A percentile compares a stretch with the other conserved stretches of the same genome.
Evolutionary conservation across 495 filamentous ascomycete genomes (phyloP).

Genomic region (Talaromyces liani): DNA sequence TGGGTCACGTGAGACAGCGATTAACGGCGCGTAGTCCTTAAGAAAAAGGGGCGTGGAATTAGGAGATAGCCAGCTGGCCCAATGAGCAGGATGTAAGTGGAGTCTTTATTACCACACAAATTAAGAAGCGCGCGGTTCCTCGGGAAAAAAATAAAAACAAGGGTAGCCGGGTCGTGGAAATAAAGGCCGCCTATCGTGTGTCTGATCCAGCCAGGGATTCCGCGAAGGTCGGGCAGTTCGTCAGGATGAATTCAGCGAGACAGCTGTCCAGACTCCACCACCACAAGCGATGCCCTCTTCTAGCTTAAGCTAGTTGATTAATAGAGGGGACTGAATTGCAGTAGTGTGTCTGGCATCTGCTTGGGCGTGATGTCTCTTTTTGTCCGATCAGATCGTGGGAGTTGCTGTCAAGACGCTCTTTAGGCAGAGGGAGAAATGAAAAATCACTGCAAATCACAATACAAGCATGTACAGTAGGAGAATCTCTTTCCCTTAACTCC

Average conservation of each 20-base stretch:
- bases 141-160: not conserved
- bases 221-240: not conserved
- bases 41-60: not conserved
- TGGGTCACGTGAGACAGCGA: not conserved
- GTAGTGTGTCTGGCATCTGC: not conserved
- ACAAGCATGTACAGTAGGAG: slow-evolving; percentile 10
- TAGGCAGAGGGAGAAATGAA: not conserved
- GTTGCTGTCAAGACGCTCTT: slow-evolving; percentile 3
- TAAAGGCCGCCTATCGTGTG: not conserved
- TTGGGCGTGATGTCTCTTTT: not conserved
- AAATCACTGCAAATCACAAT: not conserved
- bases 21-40: not conserved
- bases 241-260: not conserved
- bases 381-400: not conserved
- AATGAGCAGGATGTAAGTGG: not conserved
- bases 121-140: not conserved
- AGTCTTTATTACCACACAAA: slow-evolving; percentile 2
- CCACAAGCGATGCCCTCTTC: not conserved
- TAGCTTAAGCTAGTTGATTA: slow-evolving; percentile 1
- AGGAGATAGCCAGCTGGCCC: not conserved
- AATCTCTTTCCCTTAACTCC: not conserved
- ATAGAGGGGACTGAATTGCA: not conserved
- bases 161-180: not conserved
- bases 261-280: slow-evolving; percentile 2
- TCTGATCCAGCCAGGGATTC: not conserved